Conservation (phyloP, 495 filamentous ascomycete genomes). For the Penicillium fimorum region DNA sequence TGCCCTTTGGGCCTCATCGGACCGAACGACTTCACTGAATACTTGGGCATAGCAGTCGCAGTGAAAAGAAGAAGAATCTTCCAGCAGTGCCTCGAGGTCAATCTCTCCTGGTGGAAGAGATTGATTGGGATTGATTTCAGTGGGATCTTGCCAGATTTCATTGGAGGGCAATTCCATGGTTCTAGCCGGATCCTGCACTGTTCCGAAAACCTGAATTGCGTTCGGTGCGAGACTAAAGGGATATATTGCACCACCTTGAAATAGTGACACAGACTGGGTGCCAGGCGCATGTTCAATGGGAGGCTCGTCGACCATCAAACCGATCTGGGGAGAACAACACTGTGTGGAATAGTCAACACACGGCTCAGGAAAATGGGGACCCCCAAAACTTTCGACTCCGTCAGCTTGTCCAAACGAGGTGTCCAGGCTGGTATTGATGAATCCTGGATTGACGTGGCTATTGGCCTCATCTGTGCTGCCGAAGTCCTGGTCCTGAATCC, state of each 20-base stretch:
- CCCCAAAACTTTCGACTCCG: neutral
- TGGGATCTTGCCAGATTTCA: neutral
- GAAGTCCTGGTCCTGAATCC: neutral
- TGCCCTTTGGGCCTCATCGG: neutral
- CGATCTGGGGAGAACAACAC: neutral
- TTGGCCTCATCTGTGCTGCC: neutral
- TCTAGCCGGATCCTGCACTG: slow-evolving; percentile 2
- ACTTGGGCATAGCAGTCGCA: slow-evolving; percentile 3
- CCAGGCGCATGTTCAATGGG: neutral
- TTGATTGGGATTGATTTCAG: neutral
- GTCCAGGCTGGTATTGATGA: neutral
- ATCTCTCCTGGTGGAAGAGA: neutral
- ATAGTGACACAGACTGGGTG: neutral
- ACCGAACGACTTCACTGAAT: slow-evolving; percentile 1
- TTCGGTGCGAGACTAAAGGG: neutral
- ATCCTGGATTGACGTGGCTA: neutral
- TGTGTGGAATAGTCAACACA: neutral
- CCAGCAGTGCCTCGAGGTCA: neutral
- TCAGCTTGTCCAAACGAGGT: neutral
- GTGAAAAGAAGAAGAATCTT: neutral
- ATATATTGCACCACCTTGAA: neutral
- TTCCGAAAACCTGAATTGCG: slow-evolving; percentile 2
- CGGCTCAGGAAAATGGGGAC: neutral
- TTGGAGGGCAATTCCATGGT: slow-evolving; percentile 9
- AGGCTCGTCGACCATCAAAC: slow-evolving; percentile 1